Evolutionary conservation across 2,329 filamentous ascomycete genomes (phyloP), one percentile per base, ranked within the genome.

Genomic region (Talaromyces sp.): DNA sequence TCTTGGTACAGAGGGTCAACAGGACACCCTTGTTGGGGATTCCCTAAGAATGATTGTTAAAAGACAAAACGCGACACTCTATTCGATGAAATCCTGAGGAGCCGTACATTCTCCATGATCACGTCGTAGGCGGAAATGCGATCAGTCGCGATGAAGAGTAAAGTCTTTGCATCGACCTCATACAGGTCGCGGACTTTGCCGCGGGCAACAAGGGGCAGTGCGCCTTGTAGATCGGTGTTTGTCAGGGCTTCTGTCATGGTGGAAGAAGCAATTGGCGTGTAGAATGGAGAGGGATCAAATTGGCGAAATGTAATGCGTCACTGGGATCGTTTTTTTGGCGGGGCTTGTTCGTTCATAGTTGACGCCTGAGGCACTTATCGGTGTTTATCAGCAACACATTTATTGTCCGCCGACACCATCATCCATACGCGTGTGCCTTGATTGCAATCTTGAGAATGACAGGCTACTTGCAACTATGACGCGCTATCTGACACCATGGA

Each of bases 111-210:
- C 65, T 83, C 77, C 81, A 96, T 86, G 64, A 96, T 85, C 64
- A 95, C 91, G 81, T 97, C 93, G 79, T 93, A 97, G 51, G 94
- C 94, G 20, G 91, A 96, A 71, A 97, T 94, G 62, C 94, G 88
- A 77, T 97, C 92, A 13, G 90, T 89, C 20, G 90, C 88, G 50
- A 92, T 86, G 69, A 96, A 93, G 51, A 96, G 86, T 4, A 96
- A 83, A 2, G 84, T 88, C 51, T 82, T 75, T 36, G 84, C 77
- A 69, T 90, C 84, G 49, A 95, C 77, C 56, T 83, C 80, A 72
- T 90, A 96, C 33, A 95, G 82, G 67, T 95, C 89, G 66, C 90
- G 85, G 22, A 95, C 91, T 77, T 95, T 95, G 58, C 85, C 85
- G 35, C 80, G 79, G 7, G 83, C 82, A 42, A 87, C 70, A 47